Base-by-base conservation (phyloP, 1,284 basidiomycete species). In the Boletus coffeatus region DNA sequence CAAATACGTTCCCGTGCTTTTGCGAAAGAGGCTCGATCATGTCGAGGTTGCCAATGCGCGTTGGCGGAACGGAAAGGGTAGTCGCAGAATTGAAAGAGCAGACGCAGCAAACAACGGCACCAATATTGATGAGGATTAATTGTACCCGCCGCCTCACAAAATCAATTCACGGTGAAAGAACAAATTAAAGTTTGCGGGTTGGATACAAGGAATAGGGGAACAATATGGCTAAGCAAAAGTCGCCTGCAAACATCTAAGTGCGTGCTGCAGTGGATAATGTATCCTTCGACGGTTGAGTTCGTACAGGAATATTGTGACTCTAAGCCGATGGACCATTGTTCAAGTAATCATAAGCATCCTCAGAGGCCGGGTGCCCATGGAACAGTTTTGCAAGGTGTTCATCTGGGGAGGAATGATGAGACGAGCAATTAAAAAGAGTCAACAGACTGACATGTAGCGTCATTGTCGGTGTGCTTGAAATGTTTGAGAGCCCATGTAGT, bases 401-500 rank as follows among this genome's bases (percentile, higher is more conserved):
- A 70, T 89, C 88, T 91, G 65, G 8, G 4, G 5, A 32, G 58
- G 18, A 13, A 69, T 50, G 63, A 52, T 41, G n/a, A 8, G 57
- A 39, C 56, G 57, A 14, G 29, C 56, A 58, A 16, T 34, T 34
- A 62, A 46, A 46, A 57, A 21, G 34, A 60, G 18, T 36, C 55
- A 46, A 48, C n/a, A 56, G 11, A 80, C 85, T 77, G 73, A 89
- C 93, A 95, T 43, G 84, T 77, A 18, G 86, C 80, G 73, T 95
- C 92, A 37, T 77, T 80, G 16, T 87, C 86, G 36, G 88, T 75
- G 69, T 86, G 83, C 39, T 78, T 77, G 70, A 96, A 96, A 71
- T 93, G 89, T 75, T 87, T 88, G 67, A 91, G 76, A 68, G 85
- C 73, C 93, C 96, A 97, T 2, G 82, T 79, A 16, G 82, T 87